Conservation (phyloP, 2,329 filamentous ascomycete genomes). For the Diaporthe australafricana region DNA sequence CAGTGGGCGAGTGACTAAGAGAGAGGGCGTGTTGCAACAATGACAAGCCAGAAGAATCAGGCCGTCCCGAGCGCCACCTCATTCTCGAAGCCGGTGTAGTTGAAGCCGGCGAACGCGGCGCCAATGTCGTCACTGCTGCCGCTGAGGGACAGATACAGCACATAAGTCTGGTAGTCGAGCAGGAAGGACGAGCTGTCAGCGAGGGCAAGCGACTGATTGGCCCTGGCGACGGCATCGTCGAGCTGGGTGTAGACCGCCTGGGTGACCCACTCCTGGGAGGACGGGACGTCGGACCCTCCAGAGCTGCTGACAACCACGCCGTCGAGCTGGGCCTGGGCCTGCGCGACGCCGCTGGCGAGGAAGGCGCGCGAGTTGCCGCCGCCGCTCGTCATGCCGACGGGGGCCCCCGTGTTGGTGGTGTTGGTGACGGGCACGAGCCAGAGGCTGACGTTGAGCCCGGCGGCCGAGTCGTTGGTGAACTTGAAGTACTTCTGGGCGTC, state of each 20-base stretch:
- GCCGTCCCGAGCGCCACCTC: not conserved
- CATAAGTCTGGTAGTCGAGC: not conserved
- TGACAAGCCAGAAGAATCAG: not conserved
- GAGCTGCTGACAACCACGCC: not conserved
- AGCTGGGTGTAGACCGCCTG: slow-evolving; percentile 2
- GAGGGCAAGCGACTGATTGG: not conserved
- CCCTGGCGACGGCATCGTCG: not conserved
- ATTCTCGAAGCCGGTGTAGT: not conserved
- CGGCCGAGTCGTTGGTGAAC: not conserved
- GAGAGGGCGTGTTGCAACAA: not conserved
- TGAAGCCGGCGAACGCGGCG: slow-evolving; percentile 2
- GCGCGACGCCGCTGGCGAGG: not conserved
- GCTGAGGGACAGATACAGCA: not conserved
- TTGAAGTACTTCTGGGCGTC: slow-evolving; percentile 7
- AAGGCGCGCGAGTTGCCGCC: not conserved
- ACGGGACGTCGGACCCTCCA: not conserved
- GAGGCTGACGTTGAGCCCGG: slow-evolving; percentile 7
- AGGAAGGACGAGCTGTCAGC: slow-evolving; percentile 5
- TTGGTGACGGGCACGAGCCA: slow-evolving; percentile 20
- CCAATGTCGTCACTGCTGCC: slow-evolving; percentile 11
- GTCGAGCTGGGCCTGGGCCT: not conserved
- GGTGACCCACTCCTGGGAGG: not conserved
- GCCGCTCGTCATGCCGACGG: slow-evolving; percentile 1
- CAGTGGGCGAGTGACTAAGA: no score
- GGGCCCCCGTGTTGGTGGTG: not conserved